Base-by-base conservation (phyloP, 805 yeast species). In the Kluyveromyces starmeri region DNA sequence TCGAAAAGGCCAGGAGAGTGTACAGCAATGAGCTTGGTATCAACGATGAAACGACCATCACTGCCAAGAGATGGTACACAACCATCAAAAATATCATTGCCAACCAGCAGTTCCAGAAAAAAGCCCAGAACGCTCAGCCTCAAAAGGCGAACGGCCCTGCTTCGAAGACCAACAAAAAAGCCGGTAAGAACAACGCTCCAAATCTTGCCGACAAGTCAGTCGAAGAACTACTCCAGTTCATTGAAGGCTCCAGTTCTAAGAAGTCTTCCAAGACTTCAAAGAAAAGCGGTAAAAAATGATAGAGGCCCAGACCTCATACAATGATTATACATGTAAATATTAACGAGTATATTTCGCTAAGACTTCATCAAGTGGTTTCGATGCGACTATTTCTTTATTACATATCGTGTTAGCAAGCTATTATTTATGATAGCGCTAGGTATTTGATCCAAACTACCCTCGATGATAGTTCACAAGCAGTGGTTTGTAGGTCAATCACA, bases 191-290 rank as follows among this genome's bases (percentile, higher is more conserved):
- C 13, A 30, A 19, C 26, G 64, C 68, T 45, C 75, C 81, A 12
- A 72, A 70, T 22, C 64, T 82, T 41, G 78, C 82, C 6, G 60
- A 65, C 35, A 70, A 77, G 56, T 74, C 84, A 13, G 70, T 83
- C 35, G 89, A 80, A 35, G 94, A 81, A 40, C 67, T 83, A 39
- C 62, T 83, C 59, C 66, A 68, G 40, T 83, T 75, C 50, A 79
- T 83, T 49, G 80, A 78, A 54, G 89, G 89, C 34, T 51, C 50
- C n/a, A 34, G 41, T 10, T 35, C 46, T 15, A 40, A 45, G 15
- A 40, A 53, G 12, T 40, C 45, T 21, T 39, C 45, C 33, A 47
- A 48, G 27, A 44, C 47, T 27, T 40, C 39, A 12, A 52, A 40
- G 27, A 48, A 48, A 39, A 55, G 53, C 41, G 35, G 36, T 19